Conservation (phyloP, 305 asterid genomes). For the Solanum hybrid region DNA sequence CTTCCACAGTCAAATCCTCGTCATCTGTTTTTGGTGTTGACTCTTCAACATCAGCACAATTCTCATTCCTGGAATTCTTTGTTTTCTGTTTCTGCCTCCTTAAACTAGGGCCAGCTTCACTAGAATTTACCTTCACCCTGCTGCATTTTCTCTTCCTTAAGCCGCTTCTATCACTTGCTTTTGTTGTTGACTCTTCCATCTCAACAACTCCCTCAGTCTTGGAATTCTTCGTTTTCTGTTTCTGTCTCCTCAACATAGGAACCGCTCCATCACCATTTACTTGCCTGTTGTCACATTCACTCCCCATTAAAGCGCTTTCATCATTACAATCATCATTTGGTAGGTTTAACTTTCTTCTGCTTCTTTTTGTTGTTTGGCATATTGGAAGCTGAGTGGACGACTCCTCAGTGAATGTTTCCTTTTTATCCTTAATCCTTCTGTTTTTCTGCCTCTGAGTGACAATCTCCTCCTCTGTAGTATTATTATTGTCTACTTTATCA, state of each 20-base stretch:
- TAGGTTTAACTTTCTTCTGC: background rate
- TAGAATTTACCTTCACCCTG: background rate
- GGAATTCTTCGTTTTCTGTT: background rate
- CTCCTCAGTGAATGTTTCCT: background rate
- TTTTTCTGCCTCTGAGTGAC: background rate
- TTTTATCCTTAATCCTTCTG: background rate
- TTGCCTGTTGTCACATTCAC: background rate
- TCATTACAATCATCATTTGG: background rate
- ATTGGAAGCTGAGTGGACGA: background rate
- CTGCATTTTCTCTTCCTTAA: background rate
- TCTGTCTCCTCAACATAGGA: background rate
- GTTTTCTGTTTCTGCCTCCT: background rate
- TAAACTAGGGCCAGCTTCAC: constrained; percentile 5
- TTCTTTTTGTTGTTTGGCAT: background rate
- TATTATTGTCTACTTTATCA: background rate
- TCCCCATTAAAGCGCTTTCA: background rate
- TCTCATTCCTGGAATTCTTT: background rate
- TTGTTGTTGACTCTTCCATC: background rate
- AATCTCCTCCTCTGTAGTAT: background rate
- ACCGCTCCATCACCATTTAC: background rate
- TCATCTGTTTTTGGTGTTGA: constrained; percentile 1
- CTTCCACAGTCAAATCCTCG: constrained; percentile 33
- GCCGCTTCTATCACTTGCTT: background rate
- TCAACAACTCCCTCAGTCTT: background rate
- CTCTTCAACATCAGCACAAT: background rate